Percentiles rank a stretch among this genome's conserved stretches.
These are phyloP conservation scores for Leucaena leucocephala DNA, from an alignment of 306 rosid genomes.

Conservation along the genomic window DNA sequence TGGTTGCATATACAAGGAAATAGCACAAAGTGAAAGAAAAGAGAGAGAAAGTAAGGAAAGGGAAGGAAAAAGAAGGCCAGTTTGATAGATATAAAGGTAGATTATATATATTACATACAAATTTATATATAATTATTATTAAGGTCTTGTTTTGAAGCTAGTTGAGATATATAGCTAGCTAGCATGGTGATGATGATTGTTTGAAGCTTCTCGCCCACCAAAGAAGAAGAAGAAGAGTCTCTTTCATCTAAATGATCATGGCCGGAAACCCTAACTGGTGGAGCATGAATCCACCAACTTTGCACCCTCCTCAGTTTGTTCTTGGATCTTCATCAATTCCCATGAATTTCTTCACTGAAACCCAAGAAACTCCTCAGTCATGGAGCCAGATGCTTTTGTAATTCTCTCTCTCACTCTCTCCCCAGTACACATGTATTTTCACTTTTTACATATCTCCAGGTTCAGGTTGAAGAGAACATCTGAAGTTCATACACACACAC, in stretches of 20 bases:
- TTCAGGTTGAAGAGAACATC: background rate
- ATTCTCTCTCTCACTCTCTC: constrained; percentile 28
- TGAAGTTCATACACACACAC: too few relatives aligned
- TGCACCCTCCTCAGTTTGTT: constrained; percentile 60
- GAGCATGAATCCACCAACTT: constrained; percentile 79
- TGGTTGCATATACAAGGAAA: constrained; percentile 58
- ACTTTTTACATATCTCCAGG: background rate
- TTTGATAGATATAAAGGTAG: background rate
- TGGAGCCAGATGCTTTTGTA: constrained; percentile 78
- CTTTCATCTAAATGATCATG: constrained; percentile 66
- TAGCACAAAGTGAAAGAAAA: constrained; percentile 46
- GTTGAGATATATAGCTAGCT: background rate
- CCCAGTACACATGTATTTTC: background rate
- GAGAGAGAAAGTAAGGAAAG: constrained; percentile 39
- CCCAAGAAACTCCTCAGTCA: constrained; percentile 55
- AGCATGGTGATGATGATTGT: constrained; percentile 2
- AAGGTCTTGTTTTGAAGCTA: constrained; percentile 30
- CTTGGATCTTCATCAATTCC: constrained; percentile 67
- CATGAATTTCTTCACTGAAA: constrained; percentile 50
- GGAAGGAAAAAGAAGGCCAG: background rate
- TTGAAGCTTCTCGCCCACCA: constrained; percentile 23
- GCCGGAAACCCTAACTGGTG: constrained; percentile 96
- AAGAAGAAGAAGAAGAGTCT: constrained; percentile 10
- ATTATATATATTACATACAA: background rate
- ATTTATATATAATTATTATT: constrained; percentile 18